A percentile compares a stretch with the other conserved stretches of the same genome.
Conservation (phyloP, 164 flowering plant genomes). For the Tetracentron sinense region DNA sequence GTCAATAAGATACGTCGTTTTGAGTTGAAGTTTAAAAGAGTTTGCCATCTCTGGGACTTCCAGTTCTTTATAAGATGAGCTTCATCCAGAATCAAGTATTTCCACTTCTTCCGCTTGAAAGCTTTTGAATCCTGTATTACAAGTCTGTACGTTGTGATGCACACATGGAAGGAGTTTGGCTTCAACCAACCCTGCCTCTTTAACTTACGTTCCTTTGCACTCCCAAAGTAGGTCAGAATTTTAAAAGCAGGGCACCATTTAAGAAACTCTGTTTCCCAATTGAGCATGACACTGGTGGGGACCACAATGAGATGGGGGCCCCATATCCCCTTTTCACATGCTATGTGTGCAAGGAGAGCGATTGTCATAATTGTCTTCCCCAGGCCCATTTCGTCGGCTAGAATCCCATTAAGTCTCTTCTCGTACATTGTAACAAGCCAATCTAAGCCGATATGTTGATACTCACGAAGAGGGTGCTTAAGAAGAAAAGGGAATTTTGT, state of each 20-base stretch:
- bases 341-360: constrained; percentile 91
- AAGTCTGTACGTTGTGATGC: constrained; percentile 95
- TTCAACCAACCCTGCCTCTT: constrained; percentile 99
- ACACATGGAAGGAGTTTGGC: constrained; percentile 88
- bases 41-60: constrained; percentile 99
- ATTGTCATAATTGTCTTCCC: constrained; percentile 99
- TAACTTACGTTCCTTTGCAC: constrained; percentile 88
- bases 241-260: constrained; percentile 99
- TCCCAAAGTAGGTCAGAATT: constrained; percentile 94
- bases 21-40: constrained; percentile 92
- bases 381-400: constrained; percentile 99
- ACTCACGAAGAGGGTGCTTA: constrained; percentile 89
- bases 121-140: constrained; percentile 95
- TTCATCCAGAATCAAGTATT: constrained; percentile 93
- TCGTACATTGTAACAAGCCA: constrained; percentile 99
- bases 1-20: constrained; percentile 91
- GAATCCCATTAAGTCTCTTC: constrained; percentile 91
- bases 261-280: constrained; percentile 99
- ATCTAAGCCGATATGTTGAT: constrained; percentile 97
- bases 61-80: constrained; percentile 98
- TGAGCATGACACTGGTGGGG: constrained; percentile 99
- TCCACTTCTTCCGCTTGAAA: constrained; percentile 99
- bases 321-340: constrained; percentile 99
- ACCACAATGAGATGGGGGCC: constrained; percentile 99
- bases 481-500: constrained; percentile 95